Conservation (phyloP, 106 monocot species). For the Gastrodia elata region DNA sequence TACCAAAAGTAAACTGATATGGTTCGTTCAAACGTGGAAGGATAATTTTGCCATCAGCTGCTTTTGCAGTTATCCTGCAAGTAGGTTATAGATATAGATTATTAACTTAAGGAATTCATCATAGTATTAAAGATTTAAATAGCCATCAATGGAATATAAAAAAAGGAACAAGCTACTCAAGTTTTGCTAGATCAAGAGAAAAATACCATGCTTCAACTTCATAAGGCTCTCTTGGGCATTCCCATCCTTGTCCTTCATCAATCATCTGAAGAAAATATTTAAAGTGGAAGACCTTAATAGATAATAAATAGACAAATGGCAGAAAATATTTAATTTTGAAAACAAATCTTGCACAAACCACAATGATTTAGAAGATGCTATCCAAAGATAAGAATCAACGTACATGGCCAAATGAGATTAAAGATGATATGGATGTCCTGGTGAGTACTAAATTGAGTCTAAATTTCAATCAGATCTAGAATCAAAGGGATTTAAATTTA, state of each 20-base stretch:
- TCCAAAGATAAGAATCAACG: neutral
- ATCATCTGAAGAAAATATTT: slow-evolving; percentile 33
- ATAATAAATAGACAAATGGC: neutral
- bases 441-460: neutral
- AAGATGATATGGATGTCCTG: neutral
- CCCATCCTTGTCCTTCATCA: slow-evolving; percentile 95
- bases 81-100: slow-evolving; percentile 11
- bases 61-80: slow-evolving; percentile 64
- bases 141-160: neutral
- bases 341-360: slow-evolving; percentile 7
- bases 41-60: slow-evolving; percentile 47
- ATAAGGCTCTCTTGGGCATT: slow-evolving; percentile 91
- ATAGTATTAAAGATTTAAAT: neutral
- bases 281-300: neutral
- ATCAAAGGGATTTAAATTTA: too few relatives aligned
- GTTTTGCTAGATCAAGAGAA: neutral
- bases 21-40: slow-evolving; percentile 36
- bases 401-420: neutral
- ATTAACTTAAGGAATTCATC: neutral
- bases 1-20: slow-evolving; percentile 79
- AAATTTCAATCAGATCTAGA: too few relatives aligned
- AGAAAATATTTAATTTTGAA: neutral
- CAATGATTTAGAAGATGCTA: neutral
- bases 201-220: slow-evolving; percentile 79
- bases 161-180: neutral